Percentiles rank a stretch among this genome's conserved stretches.
phyloP scores from a whole-genome alignment of 805 yeast genomes.

The Ogataea philodendri region DNA sequence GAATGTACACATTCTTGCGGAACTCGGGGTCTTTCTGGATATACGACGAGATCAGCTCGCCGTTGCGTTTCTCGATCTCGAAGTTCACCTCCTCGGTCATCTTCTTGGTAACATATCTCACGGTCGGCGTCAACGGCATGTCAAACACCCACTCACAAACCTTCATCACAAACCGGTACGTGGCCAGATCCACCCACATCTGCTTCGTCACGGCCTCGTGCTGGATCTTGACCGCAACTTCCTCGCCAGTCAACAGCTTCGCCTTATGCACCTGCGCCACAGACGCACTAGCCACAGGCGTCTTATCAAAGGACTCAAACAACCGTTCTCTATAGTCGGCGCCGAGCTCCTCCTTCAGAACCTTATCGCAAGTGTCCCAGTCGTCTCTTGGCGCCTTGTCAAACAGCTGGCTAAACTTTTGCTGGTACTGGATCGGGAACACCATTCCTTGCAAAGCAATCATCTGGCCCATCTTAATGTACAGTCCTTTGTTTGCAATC shows the following conservation, averaged over 20 bases:
- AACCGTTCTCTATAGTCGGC: slow-evolving; percentile 36
- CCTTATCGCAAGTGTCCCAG: slow-evolving; percentile 45
- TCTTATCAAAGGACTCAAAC: slow-evolving; percentile 48
- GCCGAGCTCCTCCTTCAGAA: slow-evolving; percentile 43
- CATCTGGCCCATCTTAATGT: slow-evolving; percentile 76
- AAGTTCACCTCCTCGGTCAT: slow-evolving; percentile 63
- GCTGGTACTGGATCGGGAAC: slow-evolving; percentile 64
- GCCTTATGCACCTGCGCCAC: slow-evolving; percentile 71
- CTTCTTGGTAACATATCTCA: slow-evolving; percentile 56
- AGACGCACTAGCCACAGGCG: slow-evolving; percentile 72
- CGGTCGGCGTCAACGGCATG: slow-evolving; percentile 57
- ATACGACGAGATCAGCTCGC: slow-evolving; percentile 37
- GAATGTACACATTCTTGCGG: slow-evolving; percentile 49
- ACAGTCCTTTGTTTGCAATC: slow-evolving; percentile 53
- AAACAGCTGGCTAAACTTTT: slow-evolving; percentile 53
- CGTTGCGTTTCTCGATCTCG: slow-evolving; percentile 52
- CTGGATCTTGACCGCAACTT: slow-evolving; percentile 66
- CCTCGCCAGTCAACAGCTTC: slow-evolving; percentile 41
- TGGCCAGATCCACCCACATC: slow-evolving; percentile 56
- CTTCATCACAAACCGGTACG: slow-evolving; percentile 51
- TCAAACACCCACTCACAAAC: slow-evolving; percentile 59
- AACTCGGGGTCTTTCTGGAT: slow-evolving; percentile 45
- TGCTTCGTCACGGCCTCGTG: slow-evolving; percentile 63
- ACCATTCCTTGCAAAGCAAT: slow-evolving; percentile 71
- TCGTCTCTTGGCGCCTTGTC: slow-evolving; percentile 66